Base-by-base conservation (phyloP, 495 filamentous ascomycete genomes). In the Parathielavia hyrcaniae region DNA sequence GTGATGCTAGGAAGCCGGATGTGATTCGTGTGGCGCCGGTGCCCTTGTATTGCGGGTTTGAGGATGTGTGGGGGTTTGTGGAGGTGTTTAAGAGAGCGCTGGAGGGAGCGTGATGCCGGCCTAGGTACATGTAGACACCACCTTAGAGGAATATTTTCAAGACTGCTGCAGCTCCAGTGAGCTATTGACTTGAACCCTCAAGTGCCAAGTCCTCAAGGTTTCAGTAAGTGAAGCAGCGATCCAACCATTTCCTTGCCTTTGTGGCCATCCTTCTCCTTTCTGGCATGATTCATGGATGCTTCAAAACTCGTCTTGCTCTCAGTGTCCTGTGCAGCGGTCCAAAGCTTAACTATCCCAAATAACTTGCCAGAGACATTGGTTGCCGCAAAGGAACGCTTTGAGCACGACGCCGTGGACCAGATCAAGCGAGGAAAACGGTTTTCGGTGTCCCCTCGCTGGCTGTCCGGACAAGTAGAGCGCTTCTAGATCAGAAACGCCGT, bases 11-110 rank as follows among this genome's bases (percentile, higher is more conserved):
- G 61, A 85, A 83, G 66, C 93, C 93, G 22, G 84, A 96, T 70
- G 95, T 98, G 34, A 81, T 98, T 35, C 78, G 93, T 8, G 87
- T 96, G 14, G 90, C 92, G 16, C 93, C 93, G 2, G 85, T 88
- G 32, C 91, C 93, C 26, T 67, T 97, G 53, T 98, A 96, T 70
- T 97, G 96, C 71, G 83, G 78, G 0, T 96, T 86, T 67, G 67
- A 67, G 51, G 93, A 98, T 63, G 86, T 89, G 17, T 89, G 84
- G 75, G 67, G 76, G 11, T 97, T 97, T 71, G 83, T 85, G n/a
- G 71, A 79, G 54, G 81, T 75, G 14, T 82, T 89, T 50, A 67
- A 68, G 26, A 50, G 55, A n/a, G 86, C 80, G 14, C 61, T 86
- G 40, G 61, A 73, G 10, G 57, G 63, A 52, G 68, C 65, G 14